Conservation (phyloP, 73 alveolate species). For the Paramecium biaurelia region DNA sequence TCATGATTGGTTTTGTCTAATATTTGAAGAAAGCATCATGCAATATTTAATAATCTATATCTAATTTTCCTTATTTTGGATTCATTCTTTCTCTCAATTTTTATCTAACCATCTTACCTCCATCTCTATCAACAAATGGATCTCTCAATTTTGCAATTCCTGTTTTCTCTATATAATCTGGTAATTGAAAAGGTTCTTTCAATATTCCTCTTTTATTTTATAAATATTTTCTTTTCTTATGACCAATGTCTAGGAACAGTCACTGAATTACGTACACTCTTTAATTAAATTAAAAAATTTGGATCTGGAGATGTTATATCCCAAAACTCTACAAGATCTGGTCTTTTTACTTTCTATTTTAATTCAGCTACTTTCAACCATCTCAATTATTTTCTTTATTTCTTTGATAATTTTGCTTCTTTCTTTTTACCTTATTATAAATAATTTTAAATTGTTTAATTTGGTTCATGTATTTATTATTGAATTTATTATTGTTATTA, state of each 20-base stretch:
- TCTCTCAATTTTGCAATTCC: slow-evolving; percentile 96
- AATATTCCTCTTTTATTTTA: slow-evolving; percentile 94
- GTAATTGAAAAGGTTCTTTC: slow-evolving; percentile 91
- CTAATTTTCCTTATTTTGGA: slow-evolving; percentile 98
- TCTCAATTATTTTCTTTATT: slow-evolving; percentile 63
- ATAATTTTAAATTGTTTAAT: slow-evolving; percentile 5
- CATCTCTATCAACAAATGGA: slow-evolving; percentile 84
- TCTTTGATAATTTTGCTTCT: slow-evolving; percentile 54
- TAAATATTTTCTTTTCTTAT: slow-evolving; percentile 93
- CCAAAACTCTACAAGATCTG: slow-evolving; percentile 99
- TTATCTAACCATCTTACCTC: slow-evolving; percentile 86
- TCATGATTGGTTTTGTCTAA: slow-evolving; percentile 91
- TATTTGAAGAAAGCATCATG: slow-evolving; percentile 99
- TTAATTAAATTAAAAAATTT: slow-evolving; percentile 84
- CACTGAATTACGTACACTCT: slow-evolving; percentile 93
- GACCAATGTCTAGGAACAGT: slow-evolving; percentile 99
- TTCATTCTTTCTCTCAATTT: slow-evolving; percentile 97
- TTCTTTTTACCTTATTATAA: slow-evolving; percentile 32
- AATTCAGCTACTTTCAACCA: slow-evolving; percentile 70
- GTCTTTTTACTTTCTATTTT: slow-evolving; percentile 89
- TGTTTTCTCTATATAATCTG: slow-evolving; percentile 97
- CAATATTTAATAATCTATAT: slow-evolving; percentile 96
- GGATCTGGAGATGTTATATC: slow-evolving; percentile 98
- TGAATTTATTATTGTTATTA: background rate
- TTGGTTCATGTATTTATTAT: background rate